Evolutionary conservation across 257 asterid species (phyloP).

Genomic region (Capsicum pubescens): DNA sequence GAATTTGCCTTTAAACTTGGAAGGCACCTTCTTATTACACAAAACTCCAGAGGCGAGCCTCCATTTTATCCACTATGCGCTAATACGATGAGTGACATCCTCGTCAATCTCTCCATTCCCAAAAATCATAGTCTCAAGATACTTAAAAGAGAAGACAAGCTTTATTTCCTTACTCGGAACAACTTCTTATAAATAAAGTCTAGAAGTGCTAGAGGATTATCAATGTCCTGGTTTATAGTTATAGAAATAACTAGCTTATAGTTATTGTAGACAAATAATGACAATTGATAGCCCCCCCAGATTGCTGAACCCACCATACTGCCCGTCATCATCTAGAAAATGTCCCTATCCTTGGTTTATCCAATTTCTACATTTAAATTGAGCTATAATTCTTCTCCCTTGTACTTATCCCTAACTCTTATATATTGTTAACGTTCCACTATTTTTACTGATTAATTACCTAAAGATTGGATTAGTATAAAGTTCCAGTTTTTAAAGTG

Average conservation of each 20-base stretch:
- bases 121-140: no score
- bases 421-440: no score
- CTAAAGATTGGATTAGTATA: neutral
- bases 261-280: constrained; percentile 10
- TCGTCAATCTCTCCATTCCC: no score
- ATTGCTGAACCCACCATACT: constrained; percentile 8
- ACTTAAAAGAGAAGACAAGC: neutral
- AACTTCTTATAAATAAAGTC: neutral
- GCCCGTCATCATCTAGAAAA: neutral
- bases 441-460: neutral
- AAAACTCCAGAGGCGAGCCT: no score
- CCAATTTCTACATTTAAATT: neutral
- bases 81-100: no score
- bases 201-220: neutral
- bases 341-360: neutral
- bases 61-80: no score
- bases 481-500: neutral
- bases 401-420: neutral
- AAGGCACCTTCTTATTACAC: no score
- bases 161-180: neutral
- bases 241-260: neutral
- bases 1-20: no score
- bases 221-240: neutral
- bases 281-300: constrained; percentile 1
- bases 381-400: neutral